Evolutionary conservation across 2,329 filamentous ascomycete genomes (phyloP), one percentile per base, ranked within the genome.

Genomic region (Neofusicoccum sp.): DNA sequence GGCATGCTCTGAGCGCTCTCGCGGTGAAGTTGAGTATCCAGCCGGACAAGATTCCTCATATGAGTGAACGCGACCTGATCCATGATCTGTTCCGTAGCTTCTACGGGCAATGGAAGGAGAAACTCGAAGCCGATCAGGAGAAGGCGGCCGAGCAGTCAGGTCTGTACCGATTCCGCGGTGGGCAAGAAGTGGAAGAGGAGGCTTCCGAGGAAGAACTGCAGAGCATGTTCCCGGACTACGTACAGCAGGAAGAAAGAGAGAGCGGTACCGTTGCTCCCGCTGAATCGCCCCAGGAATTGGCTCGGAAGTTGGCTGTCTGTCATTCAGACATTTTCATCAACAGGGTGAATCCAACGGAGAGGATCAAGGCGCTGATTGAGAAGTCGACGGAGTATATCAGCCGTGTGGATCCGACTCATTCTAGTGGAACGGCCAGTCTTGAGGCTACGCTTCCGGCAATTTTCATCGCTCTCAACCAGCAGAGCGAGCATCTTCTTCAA

Each of bases 141-240:
- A 85, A 89, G 48, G 86, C 89, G 66, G 88, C 89, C 16, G 83
- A 85, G 30, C 90, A 89, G 63, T 86, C 84, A 4, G 92, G 89
- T 64, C 75, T 96, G 40, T 99, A 96, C 74, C 88, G 87, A 20
- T 97, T 95, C 76, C 86, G 86, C 64, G 93, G 93, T 33, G 88
- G 86, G 40, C 78, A 85, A 40, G 89, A 93, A 63, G 88, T 93
- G 49, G 86, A 90, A 65, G 89, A 96, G 60, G 88, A 89, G 67
- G 79, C 84, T 8, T 86, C 91, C 57, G 84, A 88, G 64, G 84
- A 89, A 60, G 90, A 95, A 64, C 88, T 96, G 65, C 82, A 87
- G 20, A 84, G 89, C 64, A 78, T 98, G 6, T 98, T 98, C 77
- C 93, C 93, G 1, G 85, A 84, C 4, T 96, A 86, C 64, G 86